Evolutionary conservation across 371 early-diverging fungal species (phyloP).

Genomic region (Mucor indicus): DNA sequence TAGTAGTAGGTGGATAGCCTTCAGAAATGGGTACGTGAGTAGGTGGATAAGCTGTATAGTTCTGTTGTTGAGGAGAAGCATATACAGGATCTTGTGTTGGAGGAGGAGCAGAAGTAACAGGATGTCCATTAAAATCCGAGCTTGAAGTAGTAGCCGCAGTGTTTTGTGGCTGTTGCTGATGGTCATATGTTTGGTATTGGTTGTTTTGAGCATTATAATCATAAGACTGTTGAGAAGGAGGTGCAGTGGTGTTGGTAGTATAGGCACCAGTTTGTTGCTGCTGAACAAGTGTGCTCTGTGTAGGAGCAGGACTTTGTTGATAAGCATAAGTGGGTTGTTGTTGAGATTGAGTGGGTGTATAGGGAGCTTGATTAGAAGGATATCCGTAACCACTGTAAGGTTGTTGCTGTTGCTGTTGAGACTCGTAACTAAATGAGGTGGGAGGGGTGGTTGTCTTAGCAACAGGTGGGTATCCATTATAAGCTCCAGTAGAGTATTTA

Average conservation of each 20-base stretch:
- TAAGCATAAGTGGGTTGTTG: slow-evolving; percentile 1
- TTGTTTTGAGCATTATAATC: neutral
- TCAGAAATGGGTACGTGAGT: slow-evolving; percentile 3
- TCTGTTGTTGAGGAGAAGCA: neutral
- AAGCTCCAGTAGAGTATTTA: slow-evolving; percentile 31
- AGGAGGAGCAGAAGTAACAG: slow-evolving; percentile 2
- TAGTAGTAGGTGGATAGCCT: neutral
- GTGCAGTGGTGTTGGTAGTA: neutral
- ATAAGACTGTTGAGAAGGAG: neutral
- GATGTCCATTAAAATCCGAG: neutral
- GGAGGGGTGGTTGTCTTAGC: neutral
- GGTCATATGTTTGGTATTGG: neutral
- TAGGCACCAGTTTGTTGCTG: neutral
- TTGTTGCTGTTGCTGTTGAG: slow-evolving; percentile 12
- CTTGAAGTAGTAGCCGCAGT: neutral
- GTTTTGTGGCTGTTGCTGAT: slow-evolving; percentile 10
- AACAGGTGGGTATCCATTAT: slow-evolving; percentile 16
- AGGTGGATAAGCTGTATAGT: neutral
- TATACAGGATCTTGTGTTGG: neutral
- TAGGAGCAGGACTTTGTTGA: slow-evolving; percentile 13
- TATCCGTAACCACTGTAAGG: slow-evolving; percentile 7
- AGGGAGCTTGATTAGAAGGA: slow-evolving; percentile 1
- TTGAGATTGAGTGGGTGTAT: slow-evolving; percentile 1
- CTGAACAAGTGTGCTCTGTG: slow-evolving; percentile 4
- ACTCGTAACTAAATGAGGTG: too few relatives aligned